Evolutionary conservation across 805 yeast species (phyloP), one percentile per base, ranked within the genome.

Genomic region (Starmerella sirachaensis): DNA sequence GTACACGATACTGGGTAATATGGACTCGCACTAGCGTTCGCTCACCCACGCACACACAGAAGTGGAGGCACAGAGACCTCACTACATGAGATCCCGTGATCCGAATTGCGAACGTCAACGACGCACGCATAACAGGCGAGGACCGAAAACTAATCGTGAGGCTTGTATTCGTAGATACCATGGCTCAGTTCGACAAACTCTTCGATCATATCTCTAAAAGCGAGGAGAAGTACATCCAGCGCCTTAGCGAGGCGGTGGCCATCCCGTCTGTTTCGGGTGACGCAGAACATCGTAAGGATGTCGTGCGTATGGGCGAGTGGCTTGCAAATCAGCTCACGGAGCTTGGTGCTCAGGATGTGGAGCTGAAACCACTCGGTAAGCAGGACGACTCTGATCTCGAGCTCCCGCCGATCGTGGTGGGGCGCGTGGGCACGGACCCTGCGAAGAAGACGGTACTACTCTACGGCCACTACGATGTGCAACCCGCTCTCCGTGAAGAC

Each of bases 391-490:
- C 17, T 28, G 38, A 41, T 14, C 65, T 88, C 43, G 72, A 74
- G 51, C 72, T 91, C 47, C 99, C 99, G 16, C 99, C 99, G 9
- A 77, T 91, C 44, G 86, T 91, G n/a, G 72, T 91, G 43, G 91
- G 91, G 23, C 74, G 91, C 54, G 77, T 70, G 51, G 99, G 99
- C 40, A 56, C 58, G 19, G 93, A 85, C 56, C 78, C 94, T 27
- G 47, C 59, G 22, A 86, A 86, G 70, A 86, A 84, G 63, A 91
- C 85, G 21, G 79, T 91, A 30, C 69, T 93, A 47, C 76, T 91
- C 28, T 91, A 91, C 58, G 98, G 97, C 33, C 99, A 91, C 60
- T 88, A 88, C 62, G 99, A 91, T 54, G 99, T 91, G 46, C 99
- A 91, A 66, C 99, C 99, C 9, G 99, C 99, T 13, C 63, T 70